These are phyloP conservation scores for Cladophialophora bantiana DNA, from an alignment of 2,329 filamentous ascomycete species.

Conservation along the genomic window DNA sequence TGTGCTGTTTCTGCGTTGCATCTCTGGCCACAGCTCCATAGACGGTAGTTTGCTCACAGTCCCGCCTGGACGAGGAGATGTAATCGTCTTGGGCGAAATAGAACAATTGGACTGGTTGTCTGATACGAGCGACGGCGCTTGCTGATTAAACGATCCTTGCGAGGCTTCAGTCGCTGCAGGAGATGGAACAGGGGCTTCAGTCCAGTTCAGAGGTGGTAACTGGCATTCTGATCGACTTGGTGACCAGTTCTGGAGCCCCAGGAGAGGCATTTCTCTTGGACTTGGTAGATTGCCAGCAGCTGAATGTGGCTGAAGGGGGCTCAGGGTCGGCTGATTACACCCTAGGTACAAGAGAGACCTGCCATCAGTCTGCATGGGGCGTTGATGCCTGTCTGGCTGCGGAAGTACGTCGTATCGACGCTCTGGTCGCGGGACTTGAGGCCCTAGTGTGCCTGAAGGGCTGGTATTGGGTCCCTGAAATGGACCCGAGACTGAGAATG, in stretches of 20 bases:
- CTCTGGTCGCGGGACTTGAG: not conserved
- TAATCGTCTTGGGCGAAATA: slow-evolving; percentile 60
- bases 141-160: slow-evolving; percentile 62
- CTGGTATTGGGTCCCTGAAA: slow-evolving; percentile 12
- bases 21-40: slow-evolving; percentile 26
- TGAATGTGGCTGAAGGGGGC: not conserved
- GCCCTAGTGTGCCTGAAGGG: slow-evolving; percentile 2
- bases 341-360: slow-evolving; percentile 3
- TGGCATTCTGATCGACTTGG: slow-evolving; percentile 23
- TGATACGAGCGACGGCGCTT: slow-evolving; percentile 73
- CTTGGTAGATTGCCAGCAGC: slow-evolving; percentile 1
- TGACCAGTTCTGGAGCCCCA: slow-evolving; percentile 9
- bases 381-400: not conserved
- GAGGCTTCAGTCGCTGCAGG: slow-evolving; percentile 70
- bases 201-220: slow-evolving; percentile 42
- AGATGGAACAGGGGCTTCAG: slow-evolving; percentile 68
- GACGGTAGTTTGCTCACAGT: slow-evolving; percentile 49
- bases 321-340: not conserved
- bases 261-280: not conserved
- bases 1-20: slow-evolving; percentile 9
- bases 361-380: not conserved
- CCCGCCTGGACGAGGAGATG: slow-evolving; percentile 50
- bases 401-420: slow-evolving; percentile 8
- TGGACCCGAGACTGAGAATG: slow-evolving; percentile 9
- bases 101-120: slow-evolving; percentile 71